Base-by-base conservation (phyloP, 345 rosid species). In the Eucalyptus tenuipes region DNA sequence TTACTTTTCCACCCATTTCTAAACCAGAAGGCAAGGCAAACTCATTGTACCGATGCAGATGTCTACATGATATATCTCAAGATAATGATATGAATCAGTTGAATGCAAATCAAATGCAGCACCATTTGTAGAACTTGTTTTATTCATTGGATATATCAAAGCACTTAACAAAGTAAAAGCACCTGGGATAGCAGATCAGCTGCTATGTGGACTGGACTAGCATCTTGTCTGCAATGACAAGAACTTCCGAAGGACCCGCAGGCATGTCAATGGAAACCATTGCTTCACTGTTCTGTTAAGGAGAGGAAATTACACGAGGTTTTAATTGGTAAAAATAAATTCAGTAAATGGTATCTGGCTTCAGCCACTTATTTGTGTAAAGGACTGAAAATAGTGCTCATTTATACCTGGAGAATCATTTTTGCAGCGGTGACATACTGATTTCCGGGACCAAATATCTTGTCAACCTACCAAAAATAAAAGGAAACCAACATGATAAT, bases 181-280 rank as follows among this genome's bases (percentile, higher is more conserved):
- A 97, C n/a, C 98, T 97, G 99, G 80, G 99, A 97, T 79, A 97
- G 95, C 89, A 97, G 94, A 92, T 97, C 99, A 9, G 97, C 95
- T 91, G 99, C 99, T 91, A 97, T 92, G 92, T 97, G 96, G 87
- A 93, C 95, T 85, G 99, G 99, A 90, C 66, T 95, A 79, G 99
- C 96, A 93, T 92, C 88, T 91, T 93, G 88, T 97, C 99, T 59
- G 99, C 99, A 91, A 96, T 95, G 71, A 97, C 99, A 87, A 96
- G 86, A 86, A 97, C 99, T 92, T 97, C 99, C 52, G 98, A 96
- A 94, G 99, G 99, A 61, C 99, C 99, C 87, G 98, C 99, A 82
- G 99, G 99, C 99, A 97, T 96, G 94, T 97, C 99, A 92, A 97
- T 97, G 4, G 99, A 95, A 89, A 97, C 90, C 99, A 97, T 96